phyloP scores from a whole-genome alignment of 345 rosid genomes.

The Ricinus communis region DNA sequence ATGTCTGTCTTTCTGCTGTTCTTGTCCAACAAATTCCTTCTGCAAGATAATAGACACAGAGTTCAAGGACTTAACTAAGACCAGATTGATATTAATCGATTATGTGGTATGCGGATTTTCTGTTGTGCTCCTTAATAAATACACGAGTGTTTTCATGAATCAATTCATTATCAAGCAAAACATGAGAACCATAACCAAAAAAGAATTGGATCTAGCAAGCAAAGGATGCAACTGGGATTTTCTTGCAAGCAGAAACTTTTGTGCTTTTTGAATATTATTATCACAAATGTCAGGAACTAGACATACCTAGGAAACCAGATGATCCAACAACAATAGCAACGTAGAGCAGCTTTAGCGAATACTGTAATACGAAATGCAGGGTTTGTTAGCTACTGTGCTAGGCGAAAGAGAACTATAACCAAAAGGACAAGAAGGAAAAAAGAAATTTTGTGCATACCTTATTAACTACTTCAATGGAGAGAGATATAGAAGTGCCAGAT shows the following conservation, averaged over 20 bases:
- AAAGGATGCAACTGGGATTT: too few species aligned
- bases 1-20: slow-evolving; percentile 55
- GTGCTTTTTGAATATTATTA: too few species aligned
- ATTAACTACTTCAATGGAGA: slow-evolving; percentile 34
- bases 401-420: background rate
- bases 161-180: too few species aligned
- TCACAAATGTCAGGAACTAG: too few species aligned
- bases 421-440: background rate
- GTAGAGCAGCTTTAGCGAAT: slow-evolving; percentile 39
- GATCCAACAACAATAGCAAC: slow-evolving; percentile 41
- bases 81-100: too few species aligned
- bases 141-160: too few species aligned
- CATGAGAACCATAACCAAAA: too few species aligned
- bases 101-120: too few species aligned
- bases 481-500: background rate
- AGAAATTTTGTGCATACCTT: slow-evolving; percentile 28
- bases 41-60: slow-evolving; percentile 11
- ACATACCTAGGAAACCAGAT: slow-evolving; percentile 45
- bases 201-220: too few species aligned
- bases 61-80: too few species aligned
- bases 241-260: too few species aligned
- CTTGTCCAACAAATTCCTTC: slow-evolving; percentile 61
- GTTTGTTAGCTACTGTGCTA: background rate
- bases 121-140: too few species aligned
- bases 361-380: slow-evolving; percentile 27